phyloP scores from a whole-genome alignment of 345 rosid genomes.

The Ceriops tagal region DNA sequence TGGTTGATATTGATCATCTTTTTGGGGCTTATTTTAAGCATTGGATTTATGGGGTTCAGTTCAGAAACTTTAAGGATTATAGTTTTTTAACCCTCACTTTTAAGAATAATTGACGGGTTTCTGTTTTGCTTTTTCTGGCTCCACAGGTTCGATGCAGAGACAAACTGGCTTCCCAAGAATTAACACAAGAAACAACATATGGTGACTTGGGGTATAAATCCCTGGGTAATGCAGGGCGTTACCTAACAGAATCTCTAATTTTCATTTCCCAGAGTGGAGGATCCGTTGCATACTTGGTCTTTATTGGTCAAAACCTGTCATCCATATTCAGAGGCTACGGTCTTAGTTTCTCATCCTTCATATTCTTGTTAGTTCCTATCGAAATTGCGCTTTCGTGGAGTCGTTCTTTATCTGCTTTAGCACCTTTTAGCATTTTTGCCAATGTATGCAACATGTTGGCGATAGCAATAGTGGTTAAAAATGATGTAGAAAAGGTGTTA shows the following conservation, averaged over 20 bases:
- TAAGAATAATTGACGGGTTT: not conserved
- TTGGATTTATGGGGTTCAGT: not conserved
- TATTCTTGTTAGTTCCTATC: constrained; percentile 69
- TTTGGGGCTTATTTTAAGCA: not conserved
- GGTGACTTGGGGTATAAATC: constrained; percentile 80
- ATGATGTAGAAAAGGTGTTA: constrained; percentile 49
- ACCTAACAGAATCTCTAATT: constrained; percentile 68
- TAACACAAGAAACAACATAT: constrained; percentile 54
- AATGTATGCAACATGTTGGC: constrained; percentile 71
- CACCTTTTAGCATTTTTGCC: constrained; percentile 86
- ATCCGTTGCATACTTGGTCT: constrained; percentile 72
- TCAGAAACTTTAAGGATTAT: too few relatives aligned
- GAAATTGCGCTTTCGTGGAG: constrained; percentile 77
- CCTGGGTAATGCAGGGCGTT: constrained; percentile 71
- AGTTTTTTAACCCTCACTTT: not conserved
- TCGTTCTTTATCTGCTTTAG: constrained; percentile 60
- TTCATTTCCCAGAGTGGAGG: constrained; percentile 85
- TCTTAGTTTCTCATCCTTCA: constrained; percentile 38
- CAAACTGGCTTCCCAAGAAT: constrained; percentile 52
- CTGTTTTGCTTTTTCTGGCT: not conserved
- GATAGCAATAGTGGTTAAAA: constrained; percentile 69
- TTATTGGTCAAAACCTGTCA: constrained; percentile 80
- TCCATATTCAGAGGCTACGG: constrained; percentile 46
- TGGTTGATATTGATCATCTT: not conserved
- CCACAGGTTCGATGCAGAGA: constrained; percentile 69